Evolutionary conservation across 306 rosid genomes (phyloP).

Genomic region (peach (Prunus persica)): Prunus_persica_NCBIv2 NC_034011.1:2542501-2543000

Average conservation of each 20-base stretch:
- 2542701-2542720: neutral
- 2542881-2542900: conserved; percentile 44
- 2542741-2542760: neutral
- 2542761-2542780: neutral
- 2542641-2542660: neutral
- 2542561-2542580: conserved; percentile 97
- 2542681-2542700: neutral
- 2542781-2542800: neutral
- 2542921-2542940: conserved; percentile 21
- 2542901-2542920: conserved; percentile 32
- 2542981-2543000: conserved; percentile 88
- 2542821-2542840: neutral
- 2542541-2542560: conserved; percentile 71
- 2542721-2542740: neutral
- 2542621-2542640: conserved; percentile 10
- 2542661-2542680: neutral
- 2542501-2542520: conserved; percentile 47
- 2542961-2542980: conserved; percentile 59
- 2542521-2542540: conserved; percentile 90
- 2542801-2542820: neutral
- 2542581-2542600: conserved; percentile 83
- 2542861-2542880: conserved; percentile 52
- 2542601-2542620: conserved; percentile 80
- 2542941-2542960: conserved; percentile 31
- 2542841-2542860: conserved; percentile 48